Percentiles rank a stretch among this genome's conserved stretches.
phyloP scores from a whole-genome alignment of 176 grass and related monocot genomes.

The Poa annua region DNA sequence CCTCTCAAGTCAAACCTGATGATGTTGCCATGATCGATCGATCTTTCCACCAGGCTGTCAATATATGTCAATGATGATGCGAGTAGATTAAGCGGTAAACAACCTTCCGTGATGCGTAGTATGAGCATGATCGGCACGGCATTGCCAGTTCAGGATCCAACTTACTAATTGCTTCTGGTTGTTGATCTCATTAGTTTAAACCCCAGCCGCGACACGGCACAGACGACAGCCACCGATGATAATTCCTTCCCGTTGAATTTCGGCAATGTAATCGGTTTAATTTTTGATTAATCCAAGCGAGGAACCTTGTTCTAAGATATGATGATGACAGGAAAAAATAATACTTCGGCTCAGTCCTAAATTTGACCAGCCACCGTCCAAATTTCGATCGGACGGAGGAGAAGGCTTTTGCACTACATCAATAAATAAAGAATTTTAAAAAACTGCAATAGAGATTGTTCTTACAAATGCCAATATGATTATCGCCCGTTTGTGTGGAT shows the following conservation, averaged over 20 bases:
- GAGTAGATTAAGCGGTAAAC: conserved; percentile 16
- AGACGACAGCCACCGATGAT: conserved; percentile 24
- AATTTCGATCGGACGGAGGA: not conserved
- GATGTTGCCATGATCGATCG: conserved; percentile 15
- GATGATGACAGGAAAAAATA: not conserved
- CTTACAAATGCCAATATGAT: not conserved
- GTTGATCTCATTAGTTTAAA: conserved; percentile 18
- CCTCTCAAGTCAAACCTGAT: conserved; percentile 49
- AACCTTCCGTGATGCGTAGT: not conserved
- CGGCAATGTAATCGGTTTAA: conserved; percentile 36
- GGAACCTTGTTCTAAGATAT: conserved; percentile 38
- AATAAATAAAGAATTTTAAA: too few relatives aligned
- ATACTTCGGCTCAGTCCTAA: not conserved
- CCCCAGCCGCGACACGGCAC: not conserved
- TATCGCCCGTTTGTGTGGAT: too few relatives aligned
- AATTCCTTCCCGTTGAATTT: conserved; percentile 33
- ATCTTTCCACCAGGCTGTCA: conserved; percentile 54
- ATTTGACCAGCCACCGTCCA: not conserved
- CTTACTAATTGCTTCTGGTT: not conserved
- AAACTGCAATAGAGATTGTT: too few relatives aligned
- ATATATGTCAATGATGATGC: conserved; percentile 43
- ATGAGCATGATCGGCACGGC: conserved; percentile 6
- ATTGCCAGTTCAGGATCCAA: conserved; percentile 45
- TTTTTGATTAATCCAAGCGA: conserved; percentile 27
- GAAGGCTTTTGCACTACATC: too few relatives aligned